Percentiles rank a stretch among this genome's conserved stretches.
Evolutionary conservation across 2,329 filamentous ascomycete species (phyloP).

Genomic region (Macrophomina phaseolina): DNA sequence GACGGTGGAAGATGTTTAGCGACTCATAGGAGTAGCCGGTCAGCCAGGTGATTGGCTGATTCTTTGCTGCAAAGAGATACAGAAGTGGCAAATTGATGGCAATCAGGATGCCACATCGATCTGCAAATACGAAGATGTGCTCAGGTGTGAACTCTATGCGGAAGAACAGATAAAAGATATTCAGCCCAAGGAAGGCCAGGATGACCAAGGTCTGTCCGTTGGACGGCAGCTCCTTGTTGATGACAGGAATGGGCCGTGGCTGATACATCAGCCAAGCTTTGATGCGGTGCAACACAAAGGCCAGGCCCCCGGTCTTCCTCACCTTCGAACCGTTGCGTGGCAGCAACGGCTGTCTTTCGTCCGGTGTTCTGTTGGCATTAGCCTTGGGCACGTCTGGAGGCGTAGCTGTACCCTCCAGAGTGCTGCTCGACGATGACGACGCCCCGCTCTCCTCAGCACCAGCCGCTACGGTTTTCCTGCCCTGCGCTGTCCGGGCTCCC

Average conservation of each 20-base stretch:
- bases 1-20: conserved; percentile 69
- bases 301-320: conserved; percentile 5
- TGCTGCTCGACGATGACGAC: conserved; percentile 49
- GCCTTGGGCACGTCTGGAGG: conserved; percentile 36
- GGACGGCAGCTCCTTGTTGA: conserved; percentile 63
- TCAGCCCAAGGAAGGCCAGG: conserved; percentile 58
- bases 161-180: conserved; percentile 64
- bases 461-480: not conserved
- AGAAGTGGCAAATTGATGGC: conserved; percentile 59
- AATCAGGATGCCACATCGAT: conserved; percentile 62
- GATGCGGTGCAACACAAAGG: conserved; percentile 36
- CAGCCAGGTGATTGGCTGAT: conserved; percentile 65
- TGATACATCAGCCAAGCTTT: conserved; percentile 59
- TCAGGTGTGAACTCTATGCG: conserved; percentile 49
- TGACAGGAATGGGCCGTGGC: conserved; percentile 60
- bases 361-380: conserved; percentile 29
- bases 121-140: conserved; percentile 62
- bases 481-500: not conserved
- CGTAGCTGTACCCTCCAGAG: conserved; percentile 42
- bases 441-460: conserved; percentile 28
- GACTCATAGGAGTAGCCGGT: conserved; percentile 71
- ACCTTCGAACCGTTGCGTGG: conserved; percentile 22
- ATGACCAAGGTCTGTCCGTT: conserved; percentile 63
- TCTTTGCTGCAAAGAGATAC: conserved; percentile 70
- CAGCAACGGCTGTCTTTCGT: conserved; percentile 45